Evolutionary conservation across 2,329 filamentous ascomycete genomes (phyloP).

Genomic region (Penicillium crustosum): DNA sequence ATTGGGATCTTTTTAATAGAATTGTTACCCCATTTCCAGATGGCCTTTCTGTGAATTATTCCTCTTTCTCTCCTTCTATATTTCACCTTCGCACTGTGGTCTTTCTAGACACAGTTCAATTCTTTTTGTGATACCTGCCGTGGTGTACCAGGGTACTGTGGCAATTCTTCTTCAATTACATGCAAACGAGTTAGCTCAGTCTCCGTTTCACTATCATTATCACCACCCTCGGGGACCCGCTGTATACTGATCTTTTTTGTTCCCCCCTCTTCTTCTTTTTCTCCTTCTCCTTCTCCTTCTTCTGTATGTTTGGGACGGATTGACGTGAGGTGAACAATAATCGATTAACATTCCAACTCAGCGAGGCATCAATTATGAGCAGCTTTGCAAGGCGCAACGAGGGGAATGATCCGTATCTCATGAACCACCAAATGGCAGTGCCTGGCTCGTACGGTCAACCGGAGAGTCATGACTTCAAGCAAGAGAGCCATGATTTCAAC

Average conservation of each 20-base stretch:
- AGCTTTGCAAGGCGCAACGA: slow-evolving; percentile 43
- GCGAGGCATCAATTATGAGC: slow-evolving; percentile 33
- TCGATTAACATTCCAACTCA: background rate
- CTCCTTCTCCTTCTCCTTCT: background rate
- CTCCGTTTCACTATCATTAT: background rate
- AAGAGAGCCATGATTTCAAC: slow-evolving; percentile 33
- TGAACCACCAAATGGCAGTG: slow-evolving; percentile 36
- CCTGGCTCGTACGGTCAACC: slow-evolving; percentile 34
- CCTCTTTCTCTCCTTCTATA: background rate
- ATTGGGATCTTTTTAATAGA: slow-evolving; percentile 25
- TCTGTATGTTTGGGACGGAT: background rate
- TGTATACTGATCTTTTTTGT: background rate
- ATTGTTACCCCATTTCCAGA: slow-evolving; percentile 22
- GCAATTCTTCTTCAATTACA: background rate
- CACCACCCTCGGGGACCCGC: background rate
- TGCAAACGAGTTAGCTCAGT: background rate
- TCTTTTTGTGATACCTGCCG: slow-evolving; percentile 1
- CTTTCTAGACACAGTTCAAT: background rate
- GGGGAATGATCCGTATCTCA: slow-evolving; percentile 35
- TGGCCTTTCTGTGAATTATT: slow-evolving; percentile 2
- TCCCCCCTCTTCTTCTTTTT: background rate
- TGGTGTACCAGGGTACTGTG: background rate
- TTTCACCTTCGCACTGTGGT: background rate
- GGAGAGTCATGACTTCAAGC: slow-evolving; percentile 34
- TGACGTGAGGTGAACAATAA: background rate